Evolutionary conservation across 2,329 filamentous ascomycete species (phyloP).

Genomic region (Fulvia fulva): DNA sequence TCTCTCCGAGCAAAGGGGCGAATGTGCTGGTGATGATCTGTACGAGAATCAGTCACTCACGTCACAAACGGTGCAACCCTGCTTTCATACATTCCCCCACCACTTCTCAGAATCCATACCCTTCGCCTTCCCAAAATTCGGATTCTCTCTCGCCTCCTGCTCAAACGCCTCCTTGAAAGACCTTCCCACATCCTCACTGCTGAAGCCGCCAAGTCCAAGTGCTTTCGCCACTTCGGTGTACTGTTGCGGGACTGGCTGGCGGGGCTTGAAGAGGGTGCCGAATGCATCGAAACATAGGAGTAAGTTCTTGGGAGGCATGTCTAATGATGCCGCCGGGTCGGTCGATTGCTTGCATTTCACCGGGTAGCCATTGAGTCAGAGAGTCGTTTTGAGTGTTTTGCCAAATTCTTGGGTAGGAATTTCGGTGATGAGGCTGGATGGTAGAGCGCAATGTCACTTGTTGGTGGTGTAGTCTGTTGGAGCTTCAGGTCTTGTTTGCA

Average conservation of each 20-base stretch:
- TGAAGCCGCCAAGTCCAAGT: conserved; percentile 47
- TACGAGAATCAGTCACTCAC: not conserved
- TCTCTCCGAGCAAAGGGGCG: conserved; percentile 35
- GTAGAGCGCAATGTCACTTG: too few species aligned
- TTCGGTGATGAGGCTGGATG: too few species aligned
- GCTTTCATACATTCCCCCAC: conserved; percentile 54
- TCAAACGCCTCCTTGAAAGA: conserved; percentile 49
- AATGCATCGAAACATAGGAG: conserved; percentile 63
- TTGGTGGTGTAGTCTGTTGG: too few species aligned
- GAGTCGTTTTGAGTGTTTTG: too few species aligned
- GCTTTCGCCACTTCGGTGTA: conserved; percentile 52
- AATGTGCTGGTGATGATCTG: conserved; percentile 55
- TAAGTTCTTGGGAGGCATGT: conserved; percentile 40
- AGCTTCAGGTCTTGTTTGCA: too few species aligned
- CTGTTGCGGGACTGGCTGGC: conserved; percentile 48
- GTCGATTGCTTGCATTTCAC: not conserved
- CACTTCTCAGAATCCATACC: conserved; percentile 52
- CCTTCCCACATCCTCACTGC: conserved; percentile 39
- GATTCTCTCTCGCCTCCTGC: conserved; percentile 43
- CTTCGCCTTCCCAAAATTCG: conserved; percentile 57
- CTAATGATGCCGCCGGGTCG: not conserved
- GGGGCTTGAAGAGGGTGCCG: conserved; percentile 59
- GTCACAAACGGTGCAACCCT: not conserved
- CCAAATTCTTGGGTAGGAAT: too few species aligned
- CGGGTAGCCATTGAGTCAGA: not conserved